Percentiles rank a stretch among this genome's conserved stretches.
These are phyloP conservation scores for Boletus pseudo-olivaceus DNA, from an alignment of 768 basidiomycete genomes.

Conservation along the genomic window DNA sequence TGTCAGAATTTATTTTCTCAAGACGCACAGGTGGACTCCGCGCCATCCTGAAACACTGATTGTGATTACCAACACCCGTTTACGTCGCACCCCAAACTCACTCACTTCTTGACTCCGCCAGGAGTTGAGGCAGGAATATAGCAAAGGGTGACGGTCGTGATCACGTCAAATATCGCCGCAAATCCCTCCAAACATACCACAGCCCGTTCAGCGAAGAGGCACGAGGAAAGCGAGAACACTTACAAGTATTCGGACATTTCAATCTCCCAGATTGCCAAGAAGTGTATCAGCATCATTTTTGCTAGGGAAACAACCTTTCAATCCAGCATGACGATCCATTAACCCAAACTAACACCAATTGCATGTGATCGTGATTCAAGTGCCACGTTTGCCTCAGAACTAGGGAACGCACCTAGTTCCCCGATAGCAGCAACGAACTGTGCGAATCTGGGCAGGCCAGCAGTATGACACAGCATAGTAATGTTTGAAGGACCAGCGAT, in stretches of 20 bases:
- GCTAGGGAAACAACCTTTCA: not conserved
- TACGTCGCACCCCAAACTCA: not conserved
- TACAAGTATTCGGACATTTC: no score
- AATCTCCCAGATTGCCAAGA: no score
- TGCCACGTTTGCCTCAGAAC: no score
- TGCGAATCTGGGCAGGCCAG: no score
- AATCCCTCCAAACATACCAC: slow-evolving; percentile 1
- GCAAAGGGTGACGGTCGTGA: slow-evolving; percentile 7
- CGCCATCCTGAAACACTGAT: slow-evolving; percentile 2
- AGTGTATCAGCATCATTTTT: not conserved
- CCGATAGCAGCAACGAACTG: no score
- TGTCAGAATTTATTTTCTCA: slow-evolving; percentile 6
- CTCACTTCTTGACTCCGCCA: slow-evolving; percentile 3
- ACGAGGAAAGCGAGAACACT: not conserved
- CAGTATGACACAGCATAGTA: no score
- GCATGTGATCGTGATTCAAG: not conserved
- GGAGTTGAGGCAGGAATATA: slow-evolving; percentile 12
- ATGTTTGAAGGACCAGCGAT: not conserved
- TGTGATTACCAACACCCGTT: not conserved
- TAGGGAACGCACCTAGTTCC: no score
- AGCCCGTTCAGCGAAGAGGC: not conserved
- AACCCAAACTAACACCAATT: slow-evolving; percentile 2
- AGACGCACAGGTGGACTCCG: slow-evolving; percentile 3
- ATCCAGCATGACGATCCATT: not conserved
- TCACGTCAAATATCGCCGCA: slow-evolving; percentile 3